A percentile compares a stretch with the other conserved stretches of the same genome.
Conservation (phyloP, 2,329 filamentous ascomycete species). For the Thielaviopsis populi region DNA sequence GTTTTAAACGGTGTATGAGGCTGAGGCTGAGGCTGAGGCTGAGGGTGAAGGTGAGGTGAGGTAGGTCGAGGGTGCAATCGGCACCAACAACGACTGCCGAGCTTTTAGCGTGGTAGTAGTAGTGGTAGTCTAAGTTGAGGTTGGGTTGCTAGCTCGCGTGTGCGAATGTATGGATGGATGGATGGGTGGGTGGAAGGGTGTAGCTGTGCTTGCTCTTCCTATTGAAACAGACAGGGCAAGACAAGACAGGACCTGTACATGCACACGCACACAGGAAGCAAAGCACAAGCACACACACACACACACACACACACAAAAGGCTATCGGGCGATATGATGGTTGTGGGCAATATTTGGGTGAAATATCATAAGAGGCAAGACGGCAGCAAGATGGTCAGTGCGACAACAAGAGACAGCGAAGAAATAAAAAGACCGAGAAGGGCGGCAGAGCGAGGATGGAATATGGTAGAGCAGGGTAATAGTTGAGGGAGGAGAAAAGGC, state of each 20-base stretch:
- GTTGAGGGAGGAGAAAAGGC: neutral
- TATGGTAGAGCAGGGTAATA: neutral
- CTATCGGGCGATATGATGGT: slow-evolving; percentile 1
- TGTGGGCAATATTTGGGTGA: neutral
- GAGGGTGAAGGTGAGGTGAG: too few species aligned
- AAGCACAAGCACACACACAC: neutral
- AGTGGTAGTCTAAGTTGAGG: slow-evolving; percentile 7
- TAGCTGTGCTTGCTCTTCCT: too few species aligned
- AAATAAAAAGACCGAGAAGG: slow-evolving; percentile 4
- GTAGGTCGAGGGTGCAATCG: too few species aligned
- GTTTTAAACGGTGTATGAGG: neutral
- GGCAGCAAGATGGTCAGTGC: slow-evolving; percentile 2
- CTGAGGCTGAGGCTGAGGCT: neutral
- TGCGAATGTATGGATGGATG: neutral
- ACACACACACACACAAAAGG: neutral
- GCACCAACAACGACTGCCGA: neutral
- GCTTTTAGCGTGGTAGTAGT: slow-evolving; percentile 1
- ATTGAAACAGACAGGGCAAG: neutral
- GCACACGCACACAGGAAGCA: neutral
- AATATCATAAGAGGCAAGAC: slow-evolving; percentile 3
- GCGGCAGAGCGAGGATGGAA: neutral
- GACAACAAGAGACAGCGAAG: neutral
- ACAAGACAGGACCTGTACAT: neutral
- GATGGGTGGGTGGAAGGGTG: neutral
- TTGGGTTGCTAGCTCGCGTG: neutral